phyloP scores from a whole-genome alignment of 169 alveolate species.

The Plasmodium malariae region DNA sequence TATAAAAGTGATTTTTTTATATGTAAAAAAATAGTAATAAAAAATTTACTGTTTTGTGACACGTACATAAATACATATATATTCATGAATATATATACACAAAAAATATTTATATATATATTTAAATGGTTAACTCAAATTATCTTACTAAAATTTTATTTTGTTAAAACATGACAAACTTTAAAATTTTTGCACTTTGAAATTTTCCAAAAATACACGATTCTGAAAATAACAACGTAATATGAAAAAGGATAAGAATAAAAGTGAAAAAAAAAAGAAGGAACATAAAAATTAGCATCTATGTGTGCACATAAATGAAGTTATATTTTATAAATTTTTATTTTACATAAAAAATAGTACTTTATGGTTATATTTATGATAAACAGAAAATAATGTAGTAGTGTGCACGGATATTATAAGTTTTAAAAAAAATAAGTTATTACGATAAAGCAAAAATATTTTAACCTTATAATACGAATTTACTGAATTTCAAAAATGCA shows the following conservation, averaged over 20 bases:
- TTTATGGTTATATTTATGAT: not conserved
- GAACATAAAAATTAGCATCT: constrained; percentile 17
- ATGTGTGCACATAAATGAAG: constrained; percentile 37
- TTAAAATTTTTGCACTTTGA: not conserved
- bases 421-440: not conserved
- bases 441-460: not conserved
- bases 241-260: not conserved
- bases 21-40: constrained; percentile 1
- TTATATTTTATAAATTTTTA: constrained; percentile 27
- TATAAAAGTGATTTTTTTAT: not conserved
- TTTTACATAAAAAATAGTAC: constrained; percentile 16
- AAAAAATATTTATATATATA: not conserved
- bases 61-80: not conserved
- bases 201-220: not conserved
- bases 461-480: no score
- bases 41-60: not conserved
- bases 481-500: no score
- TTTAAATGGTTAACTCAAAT: not conserved
- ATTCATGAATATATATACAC: not conserved
- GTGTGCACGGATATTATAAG: not conserved
- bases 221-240: not conserved
- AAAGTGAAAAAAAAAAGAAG: constrained; percentile 1
- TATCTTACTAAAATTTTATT: not conserved
- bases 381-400: not conserved
- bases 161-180: not conserved